Evolutionary conservation across 345 rosid genomes (phyloP).

Genomic region (Isatis tinctoria): DNA sequence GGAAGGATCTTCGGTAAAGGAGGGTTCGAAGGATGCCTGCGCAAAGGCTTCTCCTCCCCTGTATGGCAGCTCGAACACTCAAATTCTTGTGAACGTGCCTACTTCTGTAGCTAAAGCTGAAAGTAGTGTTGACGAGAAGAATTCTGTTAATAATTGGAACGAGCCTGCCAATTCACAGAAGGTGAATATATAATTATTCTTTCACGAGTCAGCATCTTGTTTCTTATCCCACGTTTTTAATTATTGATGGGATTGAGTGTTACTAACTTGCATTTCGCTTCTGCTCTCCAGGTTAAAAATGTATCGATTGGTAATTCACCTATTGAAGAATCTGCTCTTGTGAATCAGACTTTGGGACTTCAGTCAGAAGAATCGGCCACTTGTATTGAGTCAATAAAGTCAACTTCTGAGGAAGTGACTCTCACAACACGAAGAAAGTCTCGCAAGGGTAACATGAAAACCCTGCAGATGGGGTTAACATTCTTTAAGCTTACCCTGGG

Average conservation of each 20-base stretch:
- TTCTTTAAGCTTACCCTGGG: conserved; percentile 42
- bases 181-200: conserved; percentile 35
- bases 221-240: conserved; percentile 14
- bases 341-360: conserved; percentile 18
- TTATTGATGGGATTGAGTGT: conserved; percentile 10
- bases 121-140: conserved; percentile 17
- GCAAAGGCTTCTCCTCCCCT: not conserved
- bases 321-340: conserved; percentile 27
- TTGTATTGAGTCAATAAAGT: conserved; percentile 12
- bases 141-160: conserved; percentile 11
- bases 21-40: conserved; percentile 19
- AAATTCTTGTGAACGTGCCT: conserved; percentile 20
- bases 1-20: conserved; percentile 27
- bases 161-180: conserved; percentile 26
- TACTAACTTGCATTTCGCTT: conserved; percentile 26
- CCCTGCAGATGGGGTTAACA: conserved; percentile 41
- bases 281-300: conserved; percentile 34
- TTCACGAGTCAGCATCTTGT: not conserved
- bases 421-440: conserved; percentile 39
- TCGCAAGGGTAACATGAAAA: conserved; percentile 32
- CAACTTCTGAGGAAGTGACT: conserved; percentile 22
- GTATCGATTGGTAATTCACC: conserved; percentile 13
- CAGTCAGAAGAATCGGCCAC: conserved; percentile 12
- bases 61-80: conserved; percentile 14
- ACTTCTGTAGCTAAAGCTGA: conserved; percentile 21